Percentiles rank a stretch among this genome's conserved stretches.
These are phyloP conservation scores for Saposhnikovia divaricata DNA, from an alignment of 129 eudicot species.

Conservation along the genomic window DNA sequence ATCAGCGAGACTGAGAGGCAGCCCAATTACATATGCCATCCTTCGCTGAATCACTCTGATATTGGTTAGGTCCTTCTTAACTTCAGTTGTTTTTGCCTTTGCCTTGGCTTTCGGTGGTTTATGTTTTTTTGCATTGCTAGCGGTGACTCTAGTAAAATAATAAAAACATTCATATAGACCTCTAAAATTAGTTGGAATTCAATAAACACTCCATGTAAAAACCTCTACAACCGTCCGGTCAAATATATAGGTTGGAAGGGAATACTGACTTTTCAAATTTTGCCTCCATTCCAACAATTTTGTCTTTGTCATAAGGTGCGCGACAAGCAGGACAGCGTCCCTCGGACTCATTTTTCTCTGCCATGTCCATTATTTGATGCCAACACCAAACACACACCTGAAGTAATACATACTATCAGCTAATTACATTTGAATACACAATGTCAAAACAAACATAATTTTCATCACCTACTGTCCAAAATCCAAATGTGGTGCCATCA, in stretches of 20 bases:
- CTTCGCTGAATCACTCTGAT: slow-evolving; percentile 84
- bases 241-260: slow-evolving; percentile 6
- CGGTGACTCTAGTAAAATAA: slow-evolving; percentile 35
- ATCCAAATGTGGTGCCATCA: neutral
- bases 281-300: slow-evolving; percentile 62
- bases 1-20: slow-evolving; percentile 78
- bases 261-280: slow-evolving; percentile 54
- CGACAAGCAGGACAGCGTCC: slow-evolving; percentile 96
- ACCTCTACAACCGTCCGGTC: neutral
- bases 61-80: slow-evolving; percentile 65
- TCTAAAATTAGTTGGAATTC: neutral
- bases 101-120: slow-evolving; percentile 64
- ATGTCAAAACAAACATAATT: neutral
- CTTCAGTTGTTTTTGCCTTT: slow-evolving; percentile 65
- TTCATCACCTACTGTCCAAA: neutral
- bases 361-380: slow-evolving; percentile 96
- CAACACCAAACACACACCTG: slow-evolving; percentile 97
- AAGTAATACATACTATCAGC: neutral
- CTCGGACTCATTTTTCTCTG: slow-evolving; percentile 75
- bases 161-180: slow-evolving; percentile 2
- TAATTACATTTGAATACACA: neutral
- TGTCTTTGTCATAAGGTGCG: slow-evolving; percentile 68
- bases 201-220: neutral
- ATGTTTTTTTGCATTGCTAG: slow-evolving; percentile 44
- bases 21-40: slow-evolving; percentile 82